Evolutionary conservation across 495 filamentous ascomycete species (phyloP), one percentile per base, ranked within the genome.

Genomic region (Trichoderma virens): DNA sequence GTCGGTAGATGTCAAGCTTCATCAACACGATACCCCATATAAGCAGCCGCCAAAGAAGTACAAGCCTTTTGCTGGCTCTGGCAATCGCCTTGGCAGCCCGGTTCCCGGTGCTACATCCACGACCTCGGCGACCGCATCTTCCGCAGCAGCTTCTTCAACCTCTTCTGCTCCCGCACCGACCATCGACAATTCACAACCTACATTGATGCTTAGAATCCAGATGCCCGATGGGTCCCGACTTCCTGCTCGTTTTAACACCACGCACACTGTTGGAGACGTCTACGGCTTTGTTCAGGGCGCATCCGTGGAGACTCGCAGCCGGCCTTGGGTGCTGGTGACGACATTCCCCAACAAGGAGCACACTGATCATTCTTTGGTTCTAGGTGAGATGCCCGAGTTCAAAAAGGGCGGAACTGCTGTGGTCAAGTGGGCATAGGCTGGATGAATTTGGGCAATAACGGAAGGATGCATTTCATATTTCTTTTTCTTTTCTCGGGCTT

Each of bases 301-400:
- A 6, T 90, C 82, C 51, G 75, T 88, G 0, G 77, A 76, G 13
- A 82, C 84, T 65, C 79, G 77, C 60, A 70, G 74, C 47, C 82
- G 93, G 23, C 68, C 79, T 13, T 98, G 91, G 83, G 88, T 89
- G 8, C 73, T 98, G 63, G 93, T 96, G 72, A 98, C 94, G 1
- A 98, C 95, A 0, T 98, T 98, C 74, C 94, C 95, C 2, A 97
- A 88, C 75, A 96, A 92, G 76, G 93, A 98, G 68, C 83, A 97
- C 61, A 88, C 78, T 23, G 92, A 98, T 65, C 86, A 88, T 72
- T 74, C 69, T 1, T 76, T 81, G 64, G 84, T 83, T 5, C 73
- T 97, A 43, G 90, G 89, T 1, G 91, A 96, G 38, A 78, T 96
- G 74, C 69, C 85, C 0, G 92, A 96, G 63, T 93, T 96, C 77